Percentiles rank a stretch among this genome's conserved stretches.
phyloP scores from a whole-genome alignment of 345 rosid species.

The Camelina neglecta region DNA sequence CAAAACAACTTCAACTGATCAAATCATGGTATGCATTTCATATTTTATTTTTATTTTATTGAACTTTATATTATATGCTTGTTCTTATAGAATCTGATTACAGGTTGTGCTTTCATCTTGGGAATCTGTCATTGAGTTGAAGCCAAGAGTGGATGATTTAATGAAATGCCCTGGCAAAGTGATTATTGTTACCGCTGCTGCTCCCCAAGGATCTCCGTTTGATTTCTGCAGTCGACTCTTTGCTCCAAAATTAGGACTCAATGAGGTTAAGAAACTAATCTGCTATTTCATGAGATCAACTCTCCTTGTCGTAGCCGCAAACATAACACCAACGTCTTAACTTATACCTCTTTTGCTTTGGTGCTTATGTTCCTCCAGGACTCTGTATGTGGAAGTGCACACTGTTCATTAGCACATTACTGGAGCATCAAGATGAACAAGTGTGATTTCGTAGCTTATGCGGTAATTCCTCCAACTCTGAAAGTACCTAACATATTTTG shows the following conservation, averaged over 20 bases:
- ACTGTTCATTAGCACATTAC: conserved; percentile 69
- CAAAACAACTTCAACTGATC: conserved; percentile 25
- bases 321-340: not conserved
- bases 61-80: not conserved
- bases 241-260: conserved; percentile 51
- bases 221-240: conserved; percentile 47
- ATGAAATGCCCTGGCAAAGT: conserved; percentile 28
- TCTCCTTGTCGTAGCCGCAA: not conserved
- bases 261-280: not conserved
- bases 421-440: conserved; percentile 74
- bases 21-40: conserved; percentile 11
- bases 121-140: conserved; percentile 50
- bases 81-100: not conserved
- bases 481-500: not conserved
- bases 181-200: conserved; percentile 56
- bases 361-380: conserved; percentile 49
- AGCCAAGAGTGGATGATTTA: conserved; percentile 43
- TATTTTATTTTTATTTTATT: too few species aligned
- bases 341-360: not conserved
- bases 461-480: conserved; percentile 39
- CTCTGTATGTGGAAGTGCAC: conserved; percentile 72
- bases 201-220: conserved; percentile 56
- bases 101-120: conserved; percentile 67
- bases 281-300: too few species aligned
- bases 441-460: conserved; percentile 57